Base-by-base conservation (phyloP, 306 rosid genomes). In the Trichosanthes truncata region DNA sequence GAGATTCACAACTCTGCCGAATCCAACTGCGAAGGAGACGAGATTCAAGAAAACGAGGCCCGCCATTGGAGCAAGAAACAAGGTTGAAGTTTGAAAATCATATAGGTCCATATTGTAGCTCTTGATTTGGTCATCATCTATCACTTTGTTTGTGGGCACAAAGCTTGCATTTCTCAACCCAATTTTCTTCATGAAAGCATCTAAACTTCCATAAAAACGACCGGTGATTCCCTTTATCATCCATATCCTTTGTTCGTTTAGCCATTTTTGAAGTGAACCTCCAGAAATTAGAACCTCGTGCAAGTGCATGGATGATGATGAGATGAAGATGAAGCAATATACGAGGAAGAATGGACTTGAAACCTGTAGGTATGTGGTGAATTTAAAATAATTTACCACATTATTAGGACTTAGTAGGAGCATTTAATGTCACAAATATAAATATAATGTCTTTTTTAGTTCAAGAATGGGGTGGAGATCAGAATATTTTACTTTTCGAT, bases 161-260 rank as follows among this genome's bases (percentile, higher is more conserved):
- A 93, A 93, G 62, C 78, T 87, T 4, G 88, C 87, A 73, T 87
- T 83, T 82, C 88, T 88, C 20, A 10, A 12, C 52, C 75, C 75
- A 68, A 68, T 1, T 68, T 68, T 68, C 33, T 41, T 2, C 75
- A 68, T 36, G 18, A 68, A 68, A 68, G 18, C 53, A 40, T 68
- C 18, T 45, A 40, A 68, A 68, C 75, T 40, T 38, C 75, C 75
- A 68, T 68, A 68, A 1, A 11, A 38, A 68, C 29, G 33, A 40
- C 18, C 46, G 43, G 91, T 88, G 15, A 84, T 60, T 63, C 88
- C 80, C 62, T 56, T 83, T 5, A 89, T 89, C 92, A 91, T 88
- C 97, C 94, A 91, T 8, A 85, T 75, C 63, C 94, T 82, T 10
- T 88, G 91, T 61, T 91, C 97, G 55, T 81, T 79, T 53, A 83